Base-by-base conservation (phyloP, 75 land plant species). In the Pinus taeda region DNA sequence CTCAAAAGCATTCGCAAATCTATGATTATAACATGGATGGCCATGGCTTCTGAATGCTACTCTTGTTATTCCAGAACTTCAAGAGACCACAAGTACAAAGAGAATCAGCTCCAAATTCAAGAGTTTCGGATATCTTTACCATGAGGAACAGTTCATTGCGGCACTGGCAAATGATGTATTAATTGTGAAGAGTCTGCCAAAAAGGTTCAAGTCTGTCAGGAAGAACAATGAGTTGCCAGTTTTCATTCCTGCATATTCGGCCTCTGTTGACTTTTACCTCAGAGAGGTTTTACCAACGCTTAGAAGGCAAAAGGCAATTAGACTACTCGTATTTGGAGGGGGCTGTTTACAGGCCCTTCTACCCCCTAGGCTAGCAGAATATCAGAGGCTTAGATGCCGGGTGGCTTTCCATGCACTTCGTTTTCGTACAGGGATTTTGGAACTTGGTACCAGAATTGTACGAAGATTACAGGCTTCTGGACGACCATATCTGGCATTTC, bases 261-360 rank as follows among this genome's bases (percentile, higher is more conserved):
- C 93, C 37, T 81, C 89, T 17, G 80, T 86, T 15, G 76, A 76
- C 73, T 90, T 74, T 76, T 95, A 91, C 78, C 72, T 86, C 56
- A 78, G 83, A 37, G 60, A 79, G 67, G 86, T 95, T 76, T 83
- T 95, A 3, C 93, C 93, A 1, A 81, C 67, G 7, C 57, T 95
- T 57, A 80, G 77, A 60, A 78, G 76, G 73, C 84, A 86, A 45
- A 85, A 84, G 20, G 95, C 85, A 30, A 86, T 85, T 42, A 92
- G 89, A 60, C 79, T 95, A 24, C 76, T 84, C 42, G 73, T 95
- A 21, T 74, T 90, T 66, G 89, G 87, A 29, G 98, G 98, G 63
- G 98, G 98, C 45, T 88, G 98, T 79, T 84, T 95, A 80, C 93
- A 93, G 98, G 98, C 91, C 29, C 56, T 90, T 65, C 85, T 95